Percentiles rank a stretch among this genome's conserved stretches.
phyloP scores from a whole-genome alignment of 306 rosid genomes.

The Spatholobus suberectus region DNA sequence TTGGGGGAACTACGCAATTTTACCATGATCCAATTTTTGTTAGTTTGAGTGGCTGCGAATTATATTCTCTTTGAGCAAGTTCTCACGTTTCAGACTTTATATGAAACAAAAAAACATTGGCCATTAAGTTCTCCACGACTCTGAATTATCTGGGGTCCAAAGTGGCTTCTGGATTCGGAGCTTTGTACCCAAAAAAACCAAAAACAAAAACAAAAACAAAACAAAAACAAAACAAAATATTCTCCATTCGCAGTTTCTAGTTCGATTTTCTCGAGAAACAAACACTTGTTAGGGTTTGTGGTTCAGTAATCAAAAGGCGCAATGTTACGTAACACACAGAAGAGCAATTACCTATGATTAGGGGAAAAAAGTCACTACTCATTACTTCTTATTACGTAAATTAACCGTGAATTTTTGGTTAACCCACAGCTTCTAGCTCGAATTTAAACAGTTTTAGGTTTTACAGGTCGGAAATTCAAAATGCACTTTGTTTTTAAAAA shows the following conservation, averaged over 20 bases:
- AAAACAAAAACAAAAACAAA: too few relatives aligned
- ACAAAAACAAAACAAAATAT: too few relatives aligned
- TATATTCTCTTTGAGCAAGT: conserved; percentile 5
- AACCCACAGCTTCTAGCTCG: neutral
- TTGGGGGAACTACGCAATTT: neutral
- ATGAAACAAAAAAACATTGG: neutral
- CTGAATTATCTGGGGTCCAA: neutral
- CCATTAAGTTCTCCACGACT: neutral
- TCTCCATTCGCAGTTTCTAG: neutral
- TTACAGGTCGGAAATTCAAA: conserved; percentile 1
- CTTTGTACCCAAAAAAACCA: neutral
- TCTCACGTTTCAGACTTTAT: neutral
- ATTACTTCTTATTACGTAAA: neutral
- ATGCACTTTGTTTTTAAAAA: neutral
- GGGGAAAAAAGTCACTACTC: neutral
- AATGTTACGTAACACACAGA: neutral
- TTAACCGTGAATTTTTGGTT: neutral
- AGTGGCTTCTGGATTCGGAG: neutral
- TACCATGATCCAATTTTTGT: neutral
- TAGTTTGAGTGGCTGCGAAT: neutral
- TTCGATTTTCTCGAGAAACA: conserved; percentile 1
- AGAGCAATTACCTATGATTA: neutral
- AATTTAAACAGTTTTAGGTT: conserved; percentile 23
- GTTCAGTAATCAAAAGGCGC: neutral
- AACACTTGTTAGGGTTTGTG: conserved; percentile 28